Percentiles rank a stretch among this genome's conserved stretches.
These are phyloP conservation scores for Blastomyces gilchristii DNA, from an alignment of 2,329 filamentous ascomycete genomes.

Conservation along the genomic window DNA sequence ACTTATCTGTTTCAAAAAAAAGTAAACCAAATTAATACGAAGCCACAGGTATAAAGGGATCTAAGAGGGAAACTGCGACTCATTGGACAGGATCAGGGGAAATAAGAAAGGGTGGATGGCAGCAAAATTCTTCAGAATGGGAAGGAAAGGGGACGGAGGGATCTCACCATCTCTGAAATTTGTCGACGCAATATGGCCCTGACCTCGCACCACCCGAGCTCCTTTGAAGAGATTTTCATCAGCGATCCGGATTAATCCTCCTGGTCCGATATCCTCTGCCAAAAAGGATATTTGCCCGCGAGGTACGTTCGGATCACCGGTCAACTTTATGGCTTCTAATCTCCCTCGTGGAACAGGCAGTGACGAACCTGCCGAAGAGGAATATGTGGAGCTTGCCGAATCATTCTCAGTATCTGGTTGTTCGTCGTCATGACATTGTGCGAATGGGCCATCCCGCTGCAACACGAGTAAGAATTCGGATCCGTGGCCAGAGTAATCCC, in stretches of 20 bases:
- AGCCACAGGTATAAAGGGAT: neutral
- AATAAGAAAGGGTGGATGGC: neutral
- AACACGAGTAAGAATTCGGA: conserved; percentile 78
- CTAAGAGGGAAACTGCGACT: neutral
- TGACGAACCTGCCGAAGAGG: neutral
- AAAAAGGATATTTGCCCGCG: conserved; percentile 76
- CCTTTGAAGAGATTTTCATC: conserved; percentile 62
- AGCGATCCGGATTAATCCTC: conserved; percentile 54
- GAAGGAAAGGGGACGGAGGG: neutral
- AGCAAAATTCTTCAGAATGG: neutral
- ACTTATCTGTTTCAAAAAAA: conserved; percentile 48
- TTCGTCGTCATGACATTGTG: neutral
- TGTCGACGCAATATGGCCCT: conserved; percentile 64
- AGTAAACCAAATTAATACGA: neutral
- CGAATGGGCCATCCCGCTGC: conserved; percentile 48
- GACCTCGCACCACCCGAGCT: conserved; percentile 60
- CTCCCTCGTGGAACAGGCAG: conserved; percentile 38
- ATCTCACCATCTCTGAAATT: conserved; percentile 62
- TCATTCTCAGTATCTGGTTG: neutral
- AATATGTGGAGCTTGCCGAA: conserved; percentile 3
- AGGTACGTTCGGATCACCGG: conserved; percentile 82
- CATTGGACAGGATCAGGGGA: neutral
- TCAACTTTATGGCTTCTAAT: conserved; percentile 79
- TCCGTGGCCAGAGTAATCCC: conserved; percentile 79
- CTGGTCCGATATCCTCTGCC: conserved; percentile 61